Conservation (phyloP, 1,139 yeast genomes). For the Geotrichum siamense region DNA sequence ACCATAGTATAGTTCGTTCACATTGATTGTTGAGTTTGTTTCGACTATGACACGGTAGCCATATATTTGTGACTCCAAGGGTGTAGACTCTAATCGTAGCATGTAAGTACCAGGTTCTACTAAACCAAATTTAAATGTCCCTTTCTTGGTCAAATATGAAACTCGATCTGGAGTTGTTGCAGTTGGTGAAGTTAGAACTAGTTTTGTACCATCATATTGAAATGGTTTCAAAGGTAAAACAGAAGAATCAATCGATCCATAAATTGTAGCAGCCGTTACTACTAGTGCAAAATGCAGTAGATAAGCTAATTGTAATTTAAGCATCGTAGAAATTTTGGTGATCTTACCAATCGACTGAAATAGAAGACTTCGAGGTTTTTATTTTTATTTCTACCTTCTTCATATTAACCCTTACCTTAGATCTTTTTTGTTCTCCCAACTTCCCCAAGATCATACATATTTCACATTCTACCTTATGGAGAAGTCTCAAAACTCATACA, state of each 20-base stretch:
- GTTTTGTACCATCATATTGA: slow-evolving; percentile 13
- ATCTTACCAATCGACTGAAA: no score
- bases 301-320: not conserved
- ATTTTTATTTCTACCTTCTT: no score
- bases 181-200: slow-evolving; percentile 9
- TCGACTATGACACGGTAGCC: slow-evolving; percentile 27
- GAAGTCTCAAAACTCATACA: not conserved
- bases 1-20: slow-evolving; percentile 28
- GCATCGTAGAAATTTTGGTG: no score
- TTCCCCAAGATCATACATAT: no score
- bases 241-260: slow-evolving; percentile 17
- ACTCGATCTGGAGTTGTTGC: slow-evolving; percentile 13
- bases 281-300: slow-evolving; percentile 2
- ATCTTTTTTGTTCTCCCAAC: no score
- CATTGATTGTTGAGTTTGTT: slow-evolving; percentile 23
- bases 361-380: no score
- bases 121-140: slow-evolving; percentile 27
- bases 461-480: not conserved
- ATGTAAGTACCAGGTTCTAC: slow-evolving; percentile 28
- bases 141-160: slow-evolving; percentile 19
- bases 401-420: no score
- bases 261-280: slow-evolving; percentile 17
- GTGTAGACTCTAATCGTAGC: slow-evolving; percentile 22
- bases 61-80: slow-evolving; percentile 18
- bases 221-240: slow-evolving; percentile 15